Conservation (phyloP, 108 stramenopile species). For the Pseudonitzschia pungens region DNA sequence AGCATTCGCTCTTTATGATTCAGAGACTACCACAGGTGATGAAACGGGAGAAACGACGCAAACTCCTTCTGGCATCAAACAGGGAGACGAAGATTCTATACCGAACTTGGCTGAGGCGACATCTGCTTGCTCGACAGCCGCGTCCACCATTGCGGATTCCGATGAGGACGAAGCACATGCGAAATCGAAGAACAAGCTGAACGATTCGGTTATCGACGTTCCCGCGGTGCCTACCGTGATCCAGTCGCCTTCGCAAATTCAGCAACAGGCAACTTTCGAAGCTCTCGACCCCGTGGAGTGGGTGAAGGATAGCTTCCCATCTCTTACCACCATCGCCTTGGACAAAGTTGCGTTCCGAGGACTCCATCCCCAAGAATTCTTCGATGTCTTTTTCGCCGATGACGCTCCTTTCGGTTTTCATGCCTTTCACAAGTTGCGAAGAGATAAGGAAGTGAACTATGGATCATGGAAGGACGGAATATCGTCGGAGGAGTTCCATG, state of each 20-base stretch:
- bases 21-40: background rate
- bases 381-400: conserved; percentile 77
- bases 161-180: background rate
- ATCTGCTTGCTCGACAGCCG: background rate
- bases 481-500: background rate
- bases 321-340: conserved; percentile 47
- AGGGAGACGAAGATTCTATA: conserved; percentile 6
- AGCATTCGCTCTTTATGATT: background rate
- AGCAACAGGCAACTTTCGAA: background rate
- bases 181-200: background rate
- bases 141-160: background rate
- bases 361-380: conserved; percentile 65
- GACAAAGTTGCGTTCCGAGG: conserved; percentile 51
- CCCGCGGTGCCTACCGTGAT: background rate
- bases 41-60: background rate
- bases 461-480: conserved; percentile 45
- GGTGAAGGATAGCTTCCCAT: conserved; percentile 38
- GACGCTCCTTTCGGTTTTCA: conserved; percentile 74
- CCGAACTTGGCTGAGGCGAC: conserved; percentile 4
- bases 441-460: conserved; percentile 71
- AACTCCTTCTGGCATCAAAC: background rate
- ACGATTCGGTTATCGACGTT: background rate
- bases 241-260: background rate
- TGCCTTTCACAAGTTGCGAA: conserved; percentile 69
- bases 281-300: conserved; percentile 21